Percentiles rank a stretch among this genome's conserved stretches.
These are phyloP conservation scores for Podospora pseudocomata DNA, from an alignment of 495 filamentous ascomycete species.

Conservation along the genomic window DNA sequence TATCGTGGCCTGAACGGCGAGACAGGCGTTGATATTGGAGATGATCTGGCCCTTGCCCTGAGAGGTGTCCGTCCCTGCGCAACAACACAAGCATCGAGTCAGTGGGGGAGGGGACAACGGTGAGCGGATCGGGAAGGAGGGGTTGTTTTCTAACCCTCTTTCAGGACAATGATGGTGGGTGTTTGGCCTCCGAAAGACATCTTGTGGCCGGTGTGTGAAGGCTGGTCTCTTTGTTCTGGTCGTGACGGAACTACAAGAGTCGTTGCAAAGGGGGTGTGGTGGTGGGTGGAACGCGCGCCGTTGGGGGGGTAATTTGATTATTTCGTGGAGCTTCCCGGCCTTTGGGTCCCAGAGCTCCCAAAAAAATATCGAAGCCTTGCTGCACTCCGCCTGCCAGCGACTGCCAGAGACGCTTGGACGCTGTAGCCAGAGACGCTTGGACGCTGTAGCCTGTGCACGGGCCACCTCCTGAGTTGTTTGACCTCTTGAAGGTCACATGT, in stretches of 20 bases:
- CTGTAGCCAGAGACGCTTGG: slow-evolving; percentile 5
- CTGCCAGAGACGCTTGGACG: neutral
- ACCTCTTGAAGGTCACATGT: neutral
- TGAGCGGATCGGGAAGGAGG: slow-evolving; percentile 30
- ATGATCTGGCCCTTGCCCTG: slow-evolving; percentile 97
- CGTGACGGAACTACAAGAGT: slow-evolving; percentile 18
- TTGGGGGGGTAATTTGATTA: slow-evolving; percentile 4
- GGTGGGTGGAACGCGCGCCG: slow-evolving; percentile 7
- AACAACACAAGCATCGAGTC: slow-evolving; percentile 19
- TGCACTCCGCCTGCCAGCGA: neutral
- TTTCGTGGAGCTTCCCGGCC: slow-evolving; percentile 4
- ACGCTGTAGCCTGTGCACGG: slow-evolving; percentile 10
- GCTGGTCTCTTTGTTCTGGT: slow-evolving; percentile 6
- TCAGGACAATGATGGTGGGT: slow-evolving; percentile 96
- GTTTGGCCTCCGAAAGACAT: slow-evolving; percentile 99
- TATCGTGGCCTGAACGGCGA: slow-evolving; percentile 94
- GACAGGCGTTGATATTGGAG: slow-evolving; percentile 97
- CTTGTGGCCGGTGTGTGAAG: slow-evolving; percentile 16
- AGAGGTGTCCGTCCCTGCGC: slow-evolving; percentile 88
- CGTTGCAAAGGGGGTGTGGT: slow-evolving; percentile 6
- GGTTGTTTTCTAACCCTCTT: slow-evolving; percentile 70
- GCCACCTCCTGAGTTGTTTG: neutral
- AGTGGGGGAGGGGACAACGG: slow-evolving; percentile 21
- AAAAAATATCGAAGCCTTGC: slow-evolving; percentile 23
- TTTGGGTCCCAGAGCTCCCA: neutral